phyloP scores from a whole-genome alignment of 495 filamentous ascomycete species.

The Hyaloscypha bicolor region DNA sequence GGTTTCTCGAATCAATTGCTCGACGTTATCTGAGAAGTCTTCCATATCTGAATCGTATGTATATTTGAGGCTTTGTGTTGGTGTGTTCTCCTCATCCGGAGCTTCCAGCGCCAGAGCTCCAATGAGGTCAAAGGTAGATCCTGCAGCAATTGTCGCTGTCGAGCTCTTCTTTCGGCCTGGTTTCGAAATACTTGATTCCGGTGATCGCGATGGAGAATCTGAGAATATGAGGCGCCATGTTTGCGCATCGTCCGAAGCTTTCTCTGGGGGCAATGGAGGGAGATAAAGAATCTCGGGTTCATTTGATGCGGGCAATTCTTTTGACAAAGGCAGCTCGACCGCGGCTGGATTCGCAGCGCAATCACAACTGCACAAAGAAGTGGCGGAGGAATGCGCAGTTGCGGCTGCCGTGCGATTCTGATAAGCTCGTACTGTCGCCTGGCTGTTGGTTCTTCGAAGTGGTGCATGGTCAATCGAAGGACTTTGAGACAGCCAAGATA shows the following conservation, averaged over 20 bases:
- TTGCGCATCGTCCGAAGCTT: constrained; percentile 19
- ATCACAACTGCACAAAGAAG: constrained; percentile 50
- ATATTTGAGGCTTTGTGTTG: constrained; percentile 25
- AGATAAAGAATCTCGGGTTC: constrained; percentile 24
- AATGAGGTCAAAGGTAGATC: constrained; percentile 30
- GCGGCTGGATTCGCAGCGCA: constrained; percentile 33
- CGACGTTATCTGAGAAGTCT: constrained; percentile 36
- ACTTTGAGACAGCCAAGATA: constrained; percentile 23
- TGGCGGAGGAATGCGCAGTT: constrained; percentile 48
- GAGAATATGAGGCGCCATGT: constrained; percentile 25
- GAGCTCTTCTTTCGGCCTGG: background rate
- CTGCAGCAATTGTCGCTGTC: constrained; percentile 13
- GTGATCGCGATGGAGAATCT: constrained; percentile 8
- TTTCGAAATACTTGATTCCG: background rate
- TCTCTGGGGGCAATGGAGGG: constrained; percentile 6
- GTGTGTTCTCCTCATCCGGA: constrained; percentile 30
- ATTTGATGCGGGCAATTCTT: background rate
- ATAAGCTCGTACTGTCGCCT: constrained; percentile 1
- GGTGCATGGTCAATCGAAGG: background rate
- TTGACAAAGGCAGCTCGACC: constrained; percentile 26
- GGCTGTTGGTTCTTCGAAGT: constrained; percentile 23
- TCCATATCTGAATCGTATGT: constrained; percentile 27
- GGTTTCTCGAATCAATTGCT: constrained; percentile 47
- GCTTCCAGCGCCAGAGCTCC: constrained; percentile 32
- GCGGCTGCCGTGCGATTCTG: constrained; percentile 1